Evolutionary conservation across 495 filamentous ascomycete genomes (phyloP).

Genomic region (Trichoderma asperelloides): DNA sequence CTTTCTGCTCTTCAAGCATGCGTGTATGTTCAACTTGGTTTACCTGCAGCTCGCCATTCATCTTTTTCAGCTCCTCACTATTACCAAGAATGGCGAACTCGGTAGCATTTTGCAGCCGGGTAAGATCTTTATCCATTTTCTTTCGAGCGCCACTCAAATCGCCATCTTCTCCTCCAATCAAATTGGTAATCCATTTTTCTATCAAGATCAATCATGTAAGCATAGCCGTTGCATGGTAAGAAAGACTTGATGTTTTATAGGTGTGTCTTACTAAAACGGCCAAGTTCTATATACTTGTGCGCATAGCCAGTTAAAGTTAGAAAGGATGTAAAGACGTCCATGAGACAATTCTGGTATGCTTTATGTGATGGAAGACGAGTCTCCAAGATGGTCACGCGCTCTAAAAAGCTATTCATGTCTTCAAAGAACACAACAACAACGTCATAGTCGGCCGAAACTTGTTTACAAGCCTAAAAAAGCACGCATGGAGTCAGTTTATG

Average conservation of each 20-base stretch:
- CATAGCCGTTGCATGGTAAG: background rate
- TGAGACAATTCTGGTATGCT: slow-evolving; percentile 18
- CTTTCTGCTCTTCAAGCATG: slow-evolving; percentile 16
- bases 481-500: background rate
- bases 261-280: slow-evolving; percentile 14
- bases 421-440: slow-evolving; percentile 21
- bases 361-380: slow-evolving; percentile 13
- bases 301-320: slow-evolving; percentile 18
- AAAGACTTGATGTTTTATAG: background rate
- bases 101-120: slow-evolving; percentile 16
- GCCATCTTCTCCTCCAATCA: slow-evolving; percentile 15
- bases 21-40: slow-evolving; percentile 13
- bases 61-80: slow-evolving; percentile 15
- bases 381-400: slow-evolving; percentile 20
- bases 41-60: slow-evolving; percentile 13
- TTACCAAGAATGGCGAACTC: slow-evolving; percentile 18
- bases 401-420: slow-evolving; percentile 18
- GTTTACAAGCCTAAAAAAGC: slow-evolving; percentile 15
- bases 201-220: background rate
- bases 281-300: slow-evolving; percentile 18
- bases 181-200: slow-evolving; percentile 19
- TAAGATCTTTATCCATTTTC: slow-evolving; percentile 15
- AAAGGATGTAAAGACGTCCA: slow-evolving; percentile 20
- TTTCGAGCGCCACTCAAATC: slow-evolving; percentile 16
- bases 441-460: slow-evolving; percentile 23